Evolutionary conservation across 2,329 filamentous ascomycete genomes (phyloP).

Genomic region (Calonectria fujianensis): DNA sequence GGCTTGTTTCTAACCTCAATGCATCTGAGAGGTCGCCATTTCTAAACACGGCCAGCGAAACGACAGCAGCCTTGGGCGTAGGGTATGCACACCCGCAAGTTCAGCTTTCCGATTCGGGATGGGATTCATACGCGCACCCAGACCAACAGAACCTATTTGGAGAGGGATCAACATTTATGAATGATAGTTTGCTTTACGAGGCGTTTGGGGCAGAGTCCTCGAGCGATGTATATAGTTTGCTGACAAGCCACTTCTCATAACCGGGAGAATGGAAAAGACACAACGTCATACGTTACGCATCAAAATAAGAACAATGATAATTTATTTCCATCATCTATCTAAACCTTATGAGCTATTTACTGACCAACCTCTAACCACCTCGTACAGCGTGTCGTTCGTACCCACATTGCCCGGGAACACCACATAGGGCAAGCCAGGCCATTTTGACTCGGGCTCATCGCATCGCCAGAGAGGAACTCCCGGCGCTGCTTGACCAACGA

Average conservation of each 20-base stretch:
- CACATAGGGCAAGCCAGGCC: slow-evolving; percentile 69
- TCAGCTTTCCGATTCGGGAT: slow-evolving; percentile 24
- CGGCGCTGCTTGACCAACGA: slow-evolving; percentile 74
- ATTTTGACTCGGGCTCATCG: slow-evolving; percentile 70
- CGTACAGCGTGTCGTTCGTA: slow-evolving; percentile 43
- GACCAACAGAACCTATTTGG: slow-evolving; percentile 38
- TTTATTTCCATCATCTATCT: not conserved
- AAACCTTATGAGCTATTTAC: not conserved
- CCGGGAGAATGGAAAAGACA: too few relatives aligned
- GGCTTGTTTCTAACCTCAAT: not conserved
- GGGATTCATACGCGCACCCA: slow-evolving; percentile 32
- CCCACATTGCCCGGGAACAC: slow-evolving; percentile 52
- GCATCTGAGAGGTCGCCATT: not conserved
- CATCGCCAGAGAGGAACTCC: slow-evolving; percentile 77
- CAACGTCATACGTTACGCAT: too few relatives aligned
- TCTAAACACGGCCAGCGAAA: slow-evolving; percentile 2
- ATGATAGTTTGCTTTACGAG: slow-evolving; percentile 43
- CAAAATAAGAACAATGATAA: not conserved
- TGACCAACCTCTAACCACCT: slow-evolving; percentile 45
- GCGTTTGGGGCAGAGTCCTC: slow-evolving; percentile 51
- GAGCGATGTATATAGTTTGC: slow-evolving; percentile 41
- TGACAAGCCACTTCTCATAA: slow-evolving; percentile 36
- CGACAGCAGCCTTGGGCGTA: slow-evolving; percentile 1
- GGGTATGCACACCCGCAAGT: slow-evolving; percentile 19
- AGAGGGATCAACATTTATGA: slow-evolving; percentile 47